Percentiles rank a stretch among this genome's conserved stretches.
These are phyloP conservation scores for Cadophora malorum DNA, from an alignment of 2,329 filamentous ascomycete species.

Conservation along the genomic window DNA sequence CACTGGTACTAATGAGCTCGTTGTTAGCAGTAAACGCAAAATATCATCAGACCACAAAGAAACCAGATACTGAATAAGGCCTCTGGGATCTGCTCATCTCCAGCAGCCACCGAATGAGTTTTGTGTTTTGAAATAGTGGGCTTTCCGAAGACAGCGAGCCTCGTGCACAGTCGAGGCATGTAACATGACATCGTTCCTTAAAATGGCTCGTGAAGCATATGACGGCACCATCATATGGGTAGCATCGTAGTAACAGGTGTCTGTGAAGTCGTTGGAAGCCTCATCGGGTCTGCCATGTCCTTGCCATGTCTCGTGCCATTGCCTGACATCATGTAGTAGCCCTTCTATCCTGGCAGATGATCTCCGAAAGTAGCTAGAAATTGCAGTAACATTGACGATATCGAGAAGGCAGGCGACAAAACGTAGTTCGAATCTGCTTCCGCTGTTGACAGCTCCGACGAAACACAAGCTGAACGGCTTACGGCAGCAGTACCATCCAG, in stretches of 20 bases:
- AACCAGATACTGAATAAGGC: neutral
- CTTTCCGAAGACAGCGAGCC: neutral
- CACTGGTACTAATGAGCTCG: neutral
- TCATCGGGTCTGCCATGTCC: neutral
- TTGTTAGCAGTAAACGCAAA: neutral
- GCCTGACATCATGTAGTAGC: neutral
- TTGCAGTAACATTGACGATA: neutral
- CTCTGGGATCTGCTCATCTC: neutral
- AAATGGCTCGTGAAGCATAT: neutral
- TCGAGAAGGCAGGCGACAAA: neutral
- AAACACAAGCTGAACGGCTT: neutral
- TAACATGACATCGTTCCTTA: neutral
- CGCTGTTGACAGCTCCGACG: neutral
- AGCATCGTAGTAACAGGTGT: neutral
- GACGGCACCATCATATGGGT: neutral
- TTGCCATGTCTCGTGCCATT: neutral
- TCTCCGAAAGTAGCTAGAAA: neutral
- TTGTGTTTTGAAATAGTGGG: neutral
- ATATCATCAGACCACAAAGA: neutral
- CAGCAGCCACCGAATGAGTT: neutral
- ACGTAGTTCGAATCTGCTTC: neutral
- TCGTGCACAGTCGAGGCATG: neutral
- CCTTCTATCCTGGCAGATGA: neutral
- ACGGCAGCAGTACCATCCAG: neutral
- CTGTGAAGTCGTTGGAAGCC: neutral